Evolutionary conservation across 192 early-diverging fungal species (phyloP), one percentile per base, ranked within the genome.

Genomic region (Coemansia sp.): DNA sequence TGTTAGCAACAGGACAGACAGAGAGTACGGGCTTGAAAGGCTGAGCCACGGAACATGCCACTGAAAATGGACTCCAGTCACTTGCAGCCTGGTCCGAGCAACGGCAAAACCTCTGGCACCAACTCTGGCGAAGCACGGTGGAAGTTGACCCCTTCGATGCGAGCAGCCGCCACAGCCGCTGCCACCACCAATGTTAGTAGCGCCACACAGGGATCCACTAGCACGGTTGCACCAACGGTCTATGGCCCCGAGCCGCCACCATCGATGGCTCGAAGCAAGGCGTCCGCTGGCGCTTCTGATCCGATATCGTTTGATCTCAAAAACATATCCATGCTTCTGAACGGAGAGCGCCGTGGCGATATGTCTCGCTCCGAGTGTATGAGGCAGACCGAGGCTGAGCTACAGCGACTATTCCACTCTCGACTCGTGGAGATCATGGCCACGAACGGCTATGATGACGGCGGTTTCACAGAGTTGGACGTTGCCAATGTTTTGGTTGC

Each of bases 201-300:
- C 49, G 62, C 31, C 42, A 1, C 68, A 22, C 43, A 63, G 61
- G 31, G 12, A 69, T 16, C 42, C 8, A 29, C 54, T 24, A 49
- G 55, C 46, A 43, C 40, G 38, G 64, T 34, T 33, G 12, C 36
- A 38, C 42, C 76, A 16, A 36, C 71, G 11, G 76, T 84, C 7
- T 84, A 65, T 15, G 81, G 81, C 9, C 81, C 81, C 11, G 76
- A 84, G 68, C 73, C 68, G 60, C 81, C 81, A 33, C 81, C 81
- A 10, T 77, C 80, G 9, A 83, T 83, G 80, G 59, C 51, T 36
- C 80, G 73, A 38, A 59, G 44, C 46, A 78, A 71, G 20, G 67
- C 64, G 10, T 55, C 57, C n/a, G 33, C 57, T 18, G 29, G 57
- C 57, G 31, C 16, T 31, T 18, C 31, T 5, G 57, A 59, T 15